A percentile compares a stretch with the other conserved stretches of the same genome.
phyloP scores from a whole-genome alignment of 2,329 filamentous ascomycete species.

The Tolypocladium tropicale region DNA sequence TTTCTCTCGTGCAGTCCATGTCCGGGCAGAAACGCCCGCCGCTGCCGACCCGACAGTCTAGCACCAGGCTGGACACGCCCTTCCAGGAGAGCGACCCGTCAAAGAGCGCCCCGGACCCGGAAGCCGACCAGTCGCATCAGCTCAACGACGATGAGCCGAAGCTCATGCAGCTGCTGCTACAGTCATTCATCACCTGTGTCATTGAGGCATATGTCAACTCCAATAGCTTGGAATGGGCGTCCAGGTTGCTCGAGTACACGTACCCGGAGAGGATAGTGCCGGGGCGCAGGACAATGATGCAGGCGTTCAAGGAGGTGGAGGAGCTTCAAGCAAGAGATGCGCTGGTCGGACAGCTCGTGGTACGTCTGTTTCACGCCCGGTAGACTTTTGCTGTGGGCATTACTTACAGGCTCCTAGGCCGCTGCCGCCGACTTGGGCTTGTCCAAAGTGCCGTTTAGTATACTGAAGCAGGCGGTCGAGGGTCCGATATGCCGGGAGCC shows the following conservation, averaged over 20 bases:
- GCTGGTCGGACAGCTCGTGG: slow-evolving; percentile 62
- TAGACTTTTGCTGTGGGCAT: not conserved
- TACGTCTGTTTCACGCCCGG: slow-evolving; percentile 24
- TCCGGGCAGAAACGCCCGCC: slow-evolving; percentile 56
- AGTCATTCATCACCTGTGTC: slow-evolving; percentile 69
- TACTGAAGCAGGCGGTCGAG: slow-evolving; percentile 35
- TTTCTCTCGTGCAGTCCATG: slow-evolving; percentile 60
- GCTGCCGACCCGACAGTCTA: slow-evolving; percentile 49
- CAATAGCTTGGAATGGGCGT: slow-evolving; percentile 50
- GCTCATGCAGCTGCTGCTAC: slow-evolving; percentile 54
- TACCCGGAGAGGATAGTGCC: slow-evolving; percentile 54
- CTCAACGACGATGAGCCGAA: slow-evolving; percentile 44
- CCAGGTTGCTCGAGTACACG: slow-evolving; percentile 57
- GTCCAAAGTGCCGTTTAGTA: slow-evolving; percentile 30
- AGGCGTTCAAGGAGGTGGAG: slow-evolving; percentile 55
- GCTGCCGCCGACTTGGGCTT: slow-evolving; percentile 54
- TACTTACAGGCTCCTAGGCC: slow-evolving; percentile 31
- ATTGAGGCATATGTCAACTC: slow-evolving; percentile 62
- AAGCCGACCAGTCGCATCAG: slow-evolving; percentile 30
- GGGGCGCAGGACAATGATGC: slow-evolving; percentile 48
- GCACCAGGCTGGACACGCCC: slow-evolving; percentile 42
- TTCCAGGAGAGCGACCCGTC: slow-evolving; percentile 43
- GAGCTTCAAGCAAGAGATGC: slow-evolving; percentile 51
- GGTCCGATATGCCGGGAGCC: slow-evolving; percentile 33
- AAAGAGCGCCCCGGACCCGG: slow-evolving; percentile 51